phyloP scores from a whole-genome alignment of 306 rosid genomes.

The Purshia tridentata region DNA sequence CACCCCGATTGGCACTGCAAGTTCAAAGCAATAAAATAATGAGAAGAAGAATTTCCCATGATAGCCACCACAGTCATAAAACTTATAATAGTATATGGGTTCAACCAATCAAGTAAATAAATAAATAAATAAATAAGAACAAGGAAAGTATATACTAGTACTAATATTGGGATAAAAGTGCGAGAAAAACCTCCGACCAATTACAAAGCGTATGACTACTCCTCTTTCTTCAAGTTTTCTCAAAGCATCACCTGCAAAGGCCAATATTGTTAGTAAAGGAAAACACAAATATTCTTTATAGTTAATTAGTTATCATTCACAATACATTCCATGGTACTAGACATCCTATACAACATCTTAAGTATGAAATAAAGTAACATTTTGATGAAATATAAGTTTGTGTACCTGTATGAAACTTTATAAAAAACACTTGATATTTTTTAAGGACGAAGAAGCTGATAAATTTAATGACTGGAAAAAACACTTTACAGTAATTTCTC shows the following conservation, averaged over 20 bases:
- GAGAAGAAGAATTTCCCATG: slow-evolving; percentile 15
- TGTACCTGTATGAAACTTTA: no score
- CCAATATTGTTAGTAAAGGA: slow-evolving; percentile 10
- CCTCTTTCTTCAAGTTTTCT: slow-evolving; percentile 95
- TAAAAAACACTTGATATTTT: no score
- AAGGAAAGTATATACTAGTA: slow-evolving; percentile 20
- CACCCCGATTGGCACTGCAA: slow-evolving; percentile 88
- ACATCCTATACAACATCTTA: not conserved
- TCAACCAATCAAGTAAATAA: slow-evolving; percentile 4
- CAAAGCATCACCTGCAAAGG: slow-evolving; percentile 76
- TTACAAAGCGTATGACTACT: slow-evolving; percentile 79
- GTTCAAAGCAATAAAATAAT: slow-evolving; percentile 22
- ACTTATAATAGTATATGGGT: slow-evolving; percentile 15
- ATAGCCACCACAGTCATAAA: slow-evolving; percentile 3
- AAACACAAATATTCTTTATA: not conserved
- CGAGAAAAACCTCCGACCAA: slow-evolving; percentile 93
- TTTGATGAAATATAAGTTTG: not conserved
- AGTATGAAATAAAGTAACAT: not conserved
- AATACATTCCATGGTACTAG: not conserved
- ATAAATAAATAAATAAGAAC: slow-evolving; percentile 6
- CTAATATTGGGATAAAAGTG: slow-evolving; percentile 29
- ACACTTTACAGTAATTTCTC: no score
- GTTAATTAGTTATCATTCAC: not conserved
- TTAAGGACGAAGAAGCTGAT: no score
- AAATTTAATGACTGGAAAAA: no score